Conservation (phyloP, 1,284 basidiomycete genomes). For the Leccinum ponderosum region DNA sequence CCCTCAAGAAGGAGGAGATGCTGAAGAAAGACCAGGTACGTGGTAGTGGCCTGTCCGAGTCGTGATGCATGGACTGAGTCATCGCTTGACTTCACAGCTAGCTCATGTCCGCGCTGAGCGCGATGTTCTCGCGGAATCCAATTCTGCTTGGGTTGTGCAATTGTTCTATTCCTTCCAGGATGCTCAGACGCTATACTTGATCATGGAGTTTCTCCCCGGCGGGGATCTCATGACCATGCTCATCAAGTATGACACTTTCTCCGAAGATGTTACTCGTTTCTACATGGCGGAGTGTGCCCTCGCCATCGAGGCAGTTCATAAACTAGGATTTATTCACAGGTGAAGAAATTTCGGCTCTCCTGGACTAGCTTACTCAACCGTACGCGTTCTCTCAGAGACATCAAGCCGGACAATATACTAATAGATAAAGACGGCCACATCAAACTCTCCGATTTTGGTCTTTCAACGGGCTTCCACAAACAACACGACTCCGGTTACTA, state of each 20-base stretch:
- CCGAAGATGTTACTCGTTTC: slow-evolving; percentile 97
- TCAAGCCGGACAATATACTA: slow-evolving; percentile 95
- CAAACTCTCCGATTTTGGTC: slow-evolving; percentile 95
- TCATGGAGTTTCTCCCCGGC: slow-evolving; percentile 99
- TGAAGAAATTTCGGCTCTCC: slow-evolving; percentile 3
- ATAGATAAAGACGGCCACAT: slow-evolving; percentile 92
- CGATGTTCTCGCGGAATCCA: slow-evolving; percentile 96
- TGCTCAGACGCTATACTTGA: slow-evolving; percentile 89
- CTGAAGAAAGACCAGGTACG: slow-evolving; percentile 96
- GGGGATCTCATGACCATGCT: slow-evolving; percentile 99
- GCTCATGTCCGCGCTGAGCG: slow-evolving; percentile 85
- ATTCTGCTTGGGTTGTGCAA: slow-evolving; percentile 98
- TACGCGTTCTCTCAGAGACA: slow-evolving; percentile 58
- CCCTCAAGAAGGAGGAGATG: slow-evolving; percentile 97
- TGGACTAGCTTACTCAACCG: not conserved
- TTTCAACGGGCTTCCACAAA: slow-evolving; percentile 95
- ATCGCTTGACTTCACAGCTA: slow-evolving; percentile 54
- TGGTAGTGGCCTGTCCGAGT: slow-evolving; percentile 4
- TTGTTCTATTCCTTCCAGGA: slow-evolving; percentile 99
- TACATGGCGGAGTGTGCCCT: slow-evolving; percentile 96
- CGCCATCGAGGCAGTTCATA: slow-evolving; percentile 90
- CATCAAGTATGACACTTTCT: slow-evolving; percentile 99
- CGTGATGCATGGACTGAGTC: slow-evolving; percentile 33
- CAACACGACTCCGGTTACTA: slow-evolving; percentile 93
- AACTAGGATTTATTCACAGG: slow-evolving; percentile 93